Conservation (phyloP, 768 basidiomycete genomes). For the Boletellus sp. region DNA sequence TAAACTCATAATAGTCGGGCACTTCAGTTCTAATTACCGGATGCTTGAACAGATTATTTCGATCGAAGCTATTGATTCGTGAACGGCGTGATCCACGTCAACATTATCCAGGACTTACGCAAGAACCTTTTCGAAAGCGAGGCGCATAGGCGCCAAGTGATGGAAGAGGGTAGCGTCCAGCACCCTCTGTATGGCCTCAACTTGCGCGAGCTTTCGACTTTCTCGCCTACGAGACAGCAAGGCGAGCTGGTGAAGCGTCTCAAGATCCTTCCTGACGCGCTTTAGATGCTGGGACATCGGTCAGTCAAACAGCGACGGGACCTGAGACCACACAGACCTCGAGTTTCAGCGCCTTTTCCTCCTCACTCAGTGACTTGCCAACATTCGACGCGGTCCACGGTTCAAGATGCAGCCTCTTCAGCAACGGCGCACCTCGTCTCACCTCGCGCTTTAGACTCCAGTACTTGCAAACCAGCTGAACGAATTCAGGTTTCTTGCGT, state of each 20-base stretch:
- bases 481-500: conserved; percentile 72
- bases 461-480: conserved; percentile 79
- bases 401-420: conserved; percentile 92
- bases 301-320: not conserved
- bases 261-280: conserved; percentile 72
- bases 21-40: conserved; percentile 79
- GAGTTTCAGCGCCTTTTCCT: conserved; percentile 78
- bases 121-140: conserved; percentile 67
- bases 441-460: conserved; percentile 98
- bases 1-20: conserved; percentile 87
- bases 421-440: conserved; percentile 84
- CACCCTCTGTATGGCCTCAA: conserved; percentile 62
- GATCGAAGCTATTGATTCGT: conserved; percentile 56
- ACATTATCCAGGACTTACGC: conserved; percentile 43
- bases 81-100: not conserved
- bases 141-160: conserved; percentile 55
- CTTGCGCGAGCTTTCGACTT: conserved; percentile 68
- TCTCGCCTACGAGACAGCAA: conserved; percentile 76
- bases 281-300: conserved; percentile 44
- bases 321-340: conserved; percentile 48
- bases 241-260: conserved; percentile 61
- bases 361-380: conserved; percentile 65
- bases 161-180: conserved; percentile 64
- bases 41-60: conserved; percentile 69
- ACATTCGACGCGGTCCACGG: conserved; percentile 89